These are phyloP conservation scores for Penicillium bialowiezense DNA, from an alignment of 495 filamentous ascomycete genomes.

Conservation along the genomic window DNA sequence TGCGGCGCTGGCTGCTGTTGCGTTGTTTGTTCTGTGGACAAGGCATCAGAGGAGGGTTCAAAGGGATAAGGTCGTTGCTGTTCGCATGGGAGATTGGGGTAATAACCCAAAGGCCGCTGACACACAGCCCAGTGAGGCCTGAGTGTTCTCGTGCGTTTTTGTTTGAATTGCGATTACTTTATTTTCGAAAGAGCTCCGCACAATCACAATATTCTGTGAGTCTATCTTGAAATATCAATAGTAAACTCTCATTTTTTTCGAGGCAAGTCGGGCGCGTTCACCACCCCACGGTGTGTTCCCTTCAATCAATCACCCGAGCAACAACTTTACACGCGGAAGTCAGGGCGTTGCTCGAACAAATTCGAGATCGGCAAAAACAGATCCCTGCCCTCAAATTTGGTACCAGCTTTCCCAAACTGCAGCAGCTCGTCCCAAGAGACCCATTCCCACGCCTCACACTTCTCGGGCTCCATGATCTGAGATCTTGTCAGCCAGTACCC, in stretches of 20 bases:
- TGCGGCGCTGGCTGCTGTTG: conserved; percentile 14
- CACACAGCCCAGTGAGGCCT: background rate
- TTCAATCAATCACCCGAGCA: too few species aligned
- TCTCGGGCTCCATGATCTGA: conserved; percentile 56
- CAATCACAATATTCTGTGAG: too few species aligned
- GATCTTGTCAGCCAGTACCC: background rate
- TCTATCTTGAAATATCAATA: too few species aligned
- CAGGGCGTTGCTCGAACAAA: too few species aligned
- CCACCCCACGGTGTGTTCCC: too few species aligned
- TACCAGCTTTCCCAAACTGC: background rate
- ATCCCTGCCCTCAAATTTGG: conserved; percentile 21
- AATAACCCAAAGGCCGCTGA: background rate
- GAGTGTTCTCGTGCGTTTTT: too few species aligned
- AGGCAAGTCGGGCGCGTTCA: too few species aligned
- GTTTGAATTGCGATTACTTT: too few species aligned
- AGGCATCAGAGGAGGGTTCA: background rate
- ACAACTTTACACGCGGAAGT: too few species aligned
- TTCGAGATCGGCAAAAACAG: conserved; percentile 40
- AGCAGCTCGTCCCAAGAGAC: conserved; percentile 45
- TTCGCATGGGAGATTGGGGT: background rate
- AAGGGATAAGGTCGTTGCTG: background rate
- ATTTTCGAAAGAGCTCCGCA: too few species aligned
- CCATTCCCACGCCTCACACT: conserved; percentile 66
- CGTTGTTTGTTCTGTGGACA: conserved; percentile 4
- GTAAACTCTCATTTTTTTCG: too few species aligned